phyloP scores from a whole-genome alignment of 108 stramenopile species.

The Fistulifera pelliculosa region DNA sequence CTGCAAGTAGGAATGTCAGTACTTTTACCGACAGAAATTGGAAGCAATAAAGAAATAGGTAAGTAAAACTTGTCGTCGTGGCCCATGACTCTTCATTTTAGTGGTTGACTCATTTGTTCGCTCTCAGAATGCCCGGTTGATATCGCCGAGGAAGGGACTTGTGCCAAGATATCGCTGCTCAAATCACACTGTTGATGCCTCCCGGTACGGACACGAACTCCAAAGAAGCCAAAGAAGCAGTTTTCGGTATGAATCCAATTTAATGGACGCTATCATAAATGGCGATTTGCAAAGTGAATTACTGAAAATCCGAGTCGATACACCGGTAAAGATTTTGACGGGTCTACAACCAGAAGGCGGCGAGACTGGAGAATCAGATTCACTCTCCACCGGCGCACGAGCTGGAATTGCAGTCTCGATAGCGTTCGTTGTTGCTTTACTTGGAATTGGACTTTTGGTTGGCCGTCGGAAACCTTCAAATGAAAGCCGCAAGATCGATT shows the following conservation, averaged over 20 bases:
- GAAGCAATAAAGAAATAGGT: background rate
- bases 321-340: slow-evolving; percentile 21
- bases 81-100: background rate
- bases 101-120: background rate
- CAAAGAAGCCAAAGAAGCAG: slow-evolving; percentile 3
- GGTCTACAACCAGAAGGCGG: background rate
- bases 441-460: slow-evolving; percentile 2
- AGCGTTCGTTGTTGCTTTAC: background rate
- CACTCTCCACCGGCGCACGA: slow-evolving; percentile 20
- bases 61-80: background rate
- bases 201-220: background rate
- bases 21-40: background rate
- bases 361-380: background rate
- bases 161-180: slow-evolving; percentile 5
- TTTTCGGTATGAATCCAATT: background rate
- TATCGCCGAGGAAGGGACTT: background rate
- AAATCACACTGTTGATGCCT: slow-evolving; percentile 9
- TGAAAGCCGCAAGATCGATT: slow-evolving; percentile 1
- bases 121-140: slow-evolving; percentile 7
- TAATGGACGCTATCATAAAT: slow-evolving; percentile 13
- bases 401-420: slow-evolving; percentile 29
- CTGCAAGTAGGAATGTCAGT: slow-evolving; percentile 2
- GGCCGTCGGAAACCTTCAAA: background rate
- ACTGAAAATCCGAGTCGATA: slow-evolving; percentile 16
- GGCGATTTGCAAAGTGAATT: slow-evolving; percentile 19